A percentile compares a stretch with the other conserved stretches of the same genome.
Evolutionary conservation across 306 rosid genomes (phyloP).

Genomic region (Cucumis hystrix): DNA sequence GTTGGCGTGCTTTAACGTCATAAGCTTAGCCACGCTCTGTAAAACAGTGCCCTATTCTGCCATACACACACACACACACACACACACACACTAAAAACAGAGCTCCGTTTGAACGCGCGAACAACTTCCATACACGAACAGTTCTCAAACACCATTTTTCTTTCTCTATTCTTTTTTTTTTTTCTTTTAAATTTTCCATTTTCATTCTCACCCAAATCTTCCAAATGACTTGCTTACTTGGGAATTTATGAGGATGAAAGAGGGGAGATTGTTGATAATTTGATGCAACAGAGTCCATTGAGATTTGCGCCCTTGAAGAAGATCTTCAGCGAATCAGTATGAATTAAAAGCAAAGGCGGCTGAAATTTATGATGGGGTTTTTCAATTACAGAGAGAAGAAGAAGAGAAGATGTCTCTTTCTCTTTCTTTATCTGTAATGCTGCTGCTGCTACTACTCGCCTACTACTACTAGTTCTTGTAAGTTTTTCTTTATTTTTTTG

Average conservation of each 20-base stretch:
- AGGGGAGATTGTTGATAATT: neutral
- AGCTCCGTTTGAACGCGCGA: constrained; percentile 2
- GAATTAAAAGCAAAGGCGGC: constrained; percentile 70
- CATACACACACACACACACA: constrained; percentile 7
- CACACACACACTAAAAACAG: constrained; percentile 7
- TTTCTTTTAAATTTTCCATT: neutral
- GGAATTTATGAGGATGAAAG: neutral
- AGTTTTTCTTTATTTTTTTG: neutral
- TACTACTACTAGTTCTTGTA: neutral
- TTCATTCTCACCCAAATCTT: neutral
- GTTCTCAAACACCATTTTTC: neutral
- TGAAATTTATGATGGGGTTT: constrained; percentile 27
- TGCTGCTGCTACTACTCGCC: neutral
- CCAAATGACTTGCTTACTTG: neutral
- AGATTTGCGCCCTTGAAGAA: constrained; percentile 47
- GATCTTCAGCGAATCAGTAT: constrained; percentile 45
- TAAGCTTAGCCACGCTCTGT: constrained; percentile 35
- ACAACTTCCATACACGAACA: neutral
- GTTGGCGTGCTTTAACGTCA: constrained; percentile 49
- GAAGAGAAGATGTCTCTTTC: neutral
- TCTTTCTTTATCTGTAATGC: neutral
- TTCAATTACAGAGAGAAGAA: neutral
- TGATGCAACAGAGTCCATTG: constrained; percentile 17
- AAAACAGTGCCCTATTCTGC: constrained; percentile 47
- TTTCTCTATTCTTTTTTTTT: neutral